Percentiles rank a stretch among this genome's conserved stretches.
Evolutionary conservation across 768 basidiomycete genomes (phyloP).

Genomic region (Amanita molliuscula): DNA sequence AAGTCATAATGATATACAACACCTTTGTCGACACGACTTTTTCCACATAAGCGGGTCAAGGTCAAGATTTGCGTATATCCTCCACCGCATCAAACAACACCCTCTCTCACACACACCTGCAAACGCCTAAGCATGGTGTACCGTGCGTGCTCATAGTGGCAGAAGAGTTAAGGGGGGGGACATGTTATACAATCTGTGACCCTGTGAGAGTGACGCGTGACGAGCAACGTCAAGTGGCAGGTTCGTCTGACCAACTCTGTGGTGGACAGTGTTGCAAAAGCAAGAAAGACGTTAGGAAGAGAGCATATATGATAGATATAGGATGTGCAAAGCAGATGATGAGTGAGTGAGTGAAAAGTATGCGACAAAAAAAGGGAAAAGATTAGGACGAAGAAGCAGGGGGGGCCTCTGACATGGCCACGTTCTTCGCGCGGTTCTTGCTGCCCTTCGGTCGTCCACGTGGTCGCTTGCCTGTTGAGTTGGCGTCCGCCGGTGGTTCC

Average conservation of each 20-base stretch:
- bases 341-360: background rate
- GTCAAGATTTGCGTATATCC: background rate
- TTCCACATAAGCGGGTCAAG: background rate
- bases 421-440: slow-evolving; percentile 31
- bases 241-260: background rate
- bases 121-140: background rate
- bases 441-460: slow-evolving; percentile 65
- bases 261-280: background rate
- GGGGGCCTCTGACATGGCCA: slow-evolving; percentile 5
- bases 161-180: background rate
- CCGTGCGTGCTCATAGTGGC: background rate
- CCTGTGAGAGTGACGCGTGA: background rate
- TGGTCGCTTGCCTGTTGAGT: slow-evolving; percentile 34
- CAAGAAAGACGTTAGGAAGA: slow-evolving; percentile 1
- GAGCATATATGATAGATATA: slow-evolving; percentile 2
- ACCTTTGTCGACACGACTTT: background rate
- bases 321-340: background rate
- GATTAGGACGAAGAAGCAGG: slow-evolving; percentile 5
- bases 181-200: slow-evolving; percentile 1
- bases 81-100: background rate
- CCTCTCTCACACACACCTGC: background rate
- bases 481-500: slow-evolving; percentile 5
- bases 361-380: background rate
- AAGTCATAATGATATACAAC: background rate
- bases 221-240: background rate